Conservation (phyloP, 139 green algal species). For the Volvox africanus region DNA sequence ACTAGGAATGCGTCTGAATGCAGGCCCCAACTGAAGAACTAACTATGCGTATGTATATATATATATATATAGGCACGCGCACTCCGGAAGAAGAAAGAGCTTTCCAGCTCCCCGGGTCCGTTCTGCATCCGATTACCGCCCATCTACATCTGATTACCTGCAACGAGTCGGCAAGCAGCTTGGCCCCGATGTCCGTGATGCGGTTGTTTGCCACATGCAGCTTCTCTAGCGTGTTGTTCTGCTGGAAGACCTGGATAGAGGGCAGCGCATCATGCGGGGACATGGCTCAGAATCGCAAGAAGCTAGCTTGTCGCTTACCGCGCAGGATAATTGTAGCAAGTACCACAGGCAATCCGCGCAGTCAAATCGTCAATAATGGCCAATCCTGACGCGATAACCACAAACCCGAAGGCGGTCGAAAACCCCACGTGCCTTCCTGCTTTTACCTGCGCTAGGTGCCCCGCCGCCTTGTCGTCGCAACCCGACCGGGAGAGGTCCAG, state of each 20-base stretch:
- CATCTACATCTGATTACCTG: conserved; percentile 35
- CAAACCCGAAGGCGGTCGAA: neutral
- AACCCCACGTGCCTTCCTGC: neutral
- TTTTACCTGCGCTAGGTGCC: conserved; percentile 22
- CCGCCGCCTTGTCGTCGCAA: conserved; percentile 54
- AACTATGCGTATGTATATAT: too few relatives aligned
- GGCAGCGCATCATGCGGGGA: neutral
- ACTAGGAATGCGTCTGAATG: too few relatives aligned
- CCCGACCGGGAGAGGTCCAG: conserved; percentile 49
- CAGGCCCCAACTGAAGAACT: too few relatives aligned
- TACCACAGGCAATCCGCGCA: neutral
- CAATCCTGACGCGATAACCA: neutral
- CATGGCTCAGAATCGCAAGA: neutral
- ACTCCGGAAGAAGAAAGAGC: too few relatives aligned
- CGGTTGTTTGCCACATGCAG: conserved; percentile 51
- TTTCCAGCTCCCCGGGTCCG: too few relatives aligned
- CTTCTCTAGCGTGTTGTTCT: conserved; percentile 50
- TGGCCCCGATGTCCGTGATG: conserved; percentile 59
- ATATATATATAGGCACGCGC: too few relatives aligned
- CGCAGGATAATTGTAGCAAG: neutral
- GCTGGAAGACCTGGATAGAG: conserved; percentile 8
- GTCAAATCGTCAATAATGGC: too few relatives aligned
- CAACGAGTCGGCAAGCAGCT: conserved; percentile 56
- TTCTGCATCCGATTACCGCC: neutral
- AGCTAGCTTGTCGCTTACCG: too few relatives aligned